phyloP scores from a whole-genome alignment of 768 basidiomycete genomes.

The Rhodotorula paludigena region DNA sequence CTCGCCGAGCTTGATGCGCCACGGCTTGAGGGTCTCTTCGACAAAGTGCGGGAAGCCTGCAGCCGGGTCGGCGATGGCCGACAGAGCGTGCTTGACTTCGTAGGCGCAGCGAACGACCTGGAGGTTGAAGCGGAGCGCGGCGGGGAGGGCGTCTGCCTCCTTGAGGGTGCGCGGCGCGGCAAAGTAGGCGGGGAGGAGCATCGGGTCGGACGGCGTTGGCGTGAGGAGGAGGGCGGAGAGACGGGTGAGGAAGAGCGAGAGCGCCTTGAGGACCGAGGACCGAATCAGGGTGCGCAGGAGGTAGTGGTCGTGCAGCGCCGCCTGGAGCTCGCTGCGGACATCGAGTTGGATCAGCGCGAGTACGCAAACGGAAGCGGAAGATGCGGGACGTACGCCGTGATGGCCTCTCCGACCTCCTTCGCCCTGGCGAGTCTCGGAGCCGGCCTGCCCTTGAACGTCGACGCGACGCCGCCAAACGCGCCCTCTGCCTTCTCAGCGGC shows the following conservation, averaged over 20 bases:
- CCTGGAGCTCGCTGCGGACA: constrained; percentile 35
- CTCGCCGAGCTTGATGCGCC: constrained; percentile 41
- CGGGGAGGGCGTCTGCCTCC: constrained; percentile 33
- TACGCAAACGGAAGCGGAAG: no score
- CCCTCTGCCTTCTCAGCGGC: constrained; percentile 4
- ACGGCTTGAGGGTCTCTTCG: constrained; percentile 40
- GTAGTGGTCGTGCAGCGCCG: constrained; percentile 41
- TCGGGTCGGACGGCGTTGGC: constrained; percentile 8
- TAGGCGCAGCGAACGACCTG: constrained; percentile 40
- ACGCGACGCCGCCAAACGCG: constrained; percentile 4
- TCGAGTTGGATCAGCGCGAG: background rate
- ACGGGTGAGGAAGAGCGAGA: constrained; percentile 43
- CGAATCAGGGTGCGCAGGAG: constrained; percentile 42
- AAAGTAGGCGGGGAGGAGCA: constrained; percentile 3
- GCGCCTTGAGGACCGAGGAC: constrained; percentile 40
- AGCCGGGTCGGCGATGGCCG: constrained; percentile 10
- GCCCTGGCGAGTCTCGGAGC: constrained; percentile 27
- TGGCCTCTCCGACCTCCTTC: constrained; percentile 34
- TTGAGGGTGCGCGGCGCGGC: constrained; percentile 17
- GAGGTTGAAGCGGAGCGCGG: constrained; percentile 38
- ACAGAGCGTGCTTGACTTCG: constrained; percentile 35
- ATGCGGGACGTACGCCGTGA: constrained; percentile 25
- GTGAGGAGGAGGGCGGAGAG: constrained; percentile 39
- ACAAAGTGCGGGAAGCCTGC: constrained; percentile 36
- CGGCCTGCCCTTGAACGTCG: constrained; percentile 26